A percentile compares a stretch with the other conserved stretches of the same genome.
These are phyloP conservation scores for Daedaleopsis sinensis DNA, from an alignment of 768 basidiomycete genomes.

Conservation along the genomic window DNA sequence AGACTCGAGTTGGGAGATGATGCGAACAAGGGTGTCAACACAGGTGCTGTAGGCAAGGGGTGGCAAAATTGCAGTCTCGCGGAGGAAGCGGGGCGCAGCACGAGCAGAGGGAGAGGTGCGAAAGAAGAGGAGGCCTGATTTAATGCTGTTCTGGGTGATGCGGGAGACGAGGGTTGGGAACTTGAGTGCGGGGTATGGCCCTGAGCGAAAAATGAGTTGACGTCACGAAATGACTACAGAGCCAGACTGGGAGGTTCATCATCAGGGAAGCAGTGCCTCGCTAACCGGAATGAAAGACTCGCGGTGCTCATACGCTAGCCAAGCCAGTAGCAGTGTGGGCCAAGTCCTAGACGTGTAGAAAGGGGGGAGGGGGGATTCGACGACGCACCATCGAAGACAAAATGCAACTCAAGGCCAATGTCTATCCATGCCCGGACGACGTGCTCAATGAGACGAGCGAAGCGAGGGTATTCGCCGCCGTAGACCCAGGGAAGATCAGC, in stretches of 20 bases:
- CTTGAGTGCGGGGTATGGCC: slow-evolving; percentile 72
- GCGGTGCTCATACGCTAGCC: not conserved
- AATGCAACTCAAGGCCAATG: slow-evolving; percentile 64
- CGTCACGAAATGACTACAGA: too few species aligned
- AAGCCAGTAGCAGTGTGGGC: too few species aligned
- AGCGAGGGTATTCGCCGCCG: slow-evolving; percentile 75
- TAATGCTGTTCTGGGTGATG: slow-evolving; percentile 56
- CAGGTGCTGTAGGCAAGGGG: slow-evolving; percentile 64
- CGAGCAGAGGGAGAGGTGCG: slow-evolving; percentile 73
- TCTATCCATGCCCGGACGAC: slow-evolving; percentile 70
- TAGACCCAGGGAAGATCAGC: slow-evolving; percentile 81
- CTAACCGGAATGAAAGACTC: too few species aligned
- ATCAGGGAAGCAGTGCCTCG: too few species aligned
- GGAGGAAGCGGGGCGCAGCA: slow-evolving; percentile 64
- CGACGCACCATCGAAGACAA: slow-evolving; percentile 82
- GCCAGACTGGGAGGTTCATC: too few species aligned
- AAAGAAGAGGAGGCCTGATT: slow-evolving; percentile 75
- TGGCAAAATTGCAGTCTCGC: slow-evolving; percentile 75
- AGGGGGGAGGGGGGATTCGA: not conserved
- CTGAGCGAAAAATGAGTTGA: slow-evolving; percentile 38
- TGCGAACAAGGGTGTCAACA: slow-evolving; percentile 52
- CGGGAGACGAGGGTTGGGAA: slow-evolving; percentile 68
- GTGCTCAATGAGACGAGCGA: slow-evolving; percentile 47
- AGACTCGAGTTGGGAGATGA: not conserved
- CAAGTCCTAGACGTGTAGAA: not conserved